These are phyloP conservation scores for Podospora comata DNA, from an alignment of 495 filamentous ascomycete genomes.

Conservation along the genomic window DNA sequence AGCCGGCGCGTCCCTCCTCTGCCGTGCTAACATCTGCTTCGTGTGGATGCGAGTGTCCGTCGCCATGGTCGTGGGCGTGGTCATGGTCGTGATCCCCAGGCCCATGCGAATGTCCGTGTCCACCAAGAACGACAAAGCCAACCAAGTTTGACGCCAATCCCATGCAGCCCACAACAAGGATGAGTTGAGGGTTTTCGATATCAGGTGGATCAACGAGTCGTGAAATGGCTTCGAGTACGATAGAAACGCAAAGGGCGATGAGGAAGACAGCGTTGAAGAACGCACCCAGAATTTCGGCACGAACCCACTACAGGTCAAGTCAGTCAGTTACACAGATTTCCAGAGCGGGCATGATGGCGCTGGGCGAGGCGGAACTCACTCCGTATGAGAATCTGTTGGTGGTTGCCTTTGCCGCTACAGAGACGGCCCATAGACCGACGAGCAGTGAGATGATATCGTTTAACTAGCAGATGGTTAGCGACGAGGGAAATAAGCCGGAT, in stretches of 20 bases:
- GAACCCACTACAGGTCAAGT: slow-evolving; percentile 66
- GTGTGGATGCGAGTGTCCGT: slow-evolving; percentile 39
- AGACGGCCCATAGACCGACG: slow-evolving; percentile 94
- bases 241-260: slow-evolving; percentile 90
- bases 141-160: slow-evolving; percentile 86
- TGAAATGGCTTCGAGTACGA: slow-evolving; percentile 90
- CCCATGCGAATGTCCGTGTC: slow-evolving; percentile 84
- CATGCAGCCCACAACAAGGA: slow-evolving; percentile 80
- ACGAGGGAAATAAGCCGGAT: neutral
- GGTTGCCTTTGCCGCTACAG: slow-evolving; percentile 71
- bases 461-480: slow-evolving; percentile 48
- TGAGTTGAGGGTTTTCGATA: slow-evolving; percentile 76
- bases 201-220: slow-evolving; percentile 84
- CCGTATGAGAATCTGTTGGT: slow-evolving; percentile 93
- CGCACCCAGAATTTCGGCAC: slow-evolving; percentile 95
- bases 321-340: neutral
- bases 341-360: neutral
- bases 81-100: slow-evolving; percentile 50
- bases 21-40: slow-evolving; percentile 31
- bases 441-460: slow-evolving; percentile 94
- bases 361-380: slow-evolving; percentile 48
- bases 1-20: slow-evolving; percentile 29
- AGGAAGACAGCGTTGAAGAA: slow-evolving; percentile 96
- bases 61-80: slow-evolving; percentile 64
- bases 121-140: slow-evolving; percentile 87